Conservation (phyloP, 768 basidiomycete genomes). For the Leccinum variicolor region DNA sequence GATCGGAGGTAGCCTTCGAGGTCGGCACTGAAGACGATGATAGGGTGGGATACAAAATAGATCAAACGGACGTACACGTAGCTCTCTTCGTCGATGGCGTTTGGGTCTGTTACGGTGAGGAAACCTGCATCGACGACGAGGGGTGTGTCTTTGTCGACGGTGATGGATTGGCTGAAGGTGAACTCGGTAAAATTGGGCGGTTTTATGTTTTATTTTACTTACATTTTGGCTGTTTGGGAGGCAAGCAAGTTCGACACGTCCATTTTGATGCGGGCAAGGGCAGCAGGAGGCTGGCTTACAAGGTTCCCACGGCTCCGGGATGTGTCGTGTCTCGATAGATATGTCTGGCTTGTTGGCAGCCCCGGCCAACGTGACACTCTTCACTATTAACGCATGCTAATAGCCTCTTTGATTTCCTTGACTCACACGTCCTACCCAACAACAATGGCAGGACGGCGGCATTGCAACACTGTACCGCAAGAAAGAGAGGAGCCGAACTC, state of each 20-base stretch:
- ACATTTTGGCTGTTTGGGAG: not conserved
- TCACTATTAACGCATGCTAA: no score
- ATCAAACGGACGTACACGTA: constrained; percentile 64
- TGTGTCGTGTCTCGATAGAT: no score
- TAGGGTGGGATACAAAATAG: not conserved
- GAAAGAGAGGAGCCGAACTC: constrained; percentile 20
- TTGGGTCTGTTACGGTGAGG: constrained; percentile 83
- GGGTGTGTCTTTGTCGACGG: not conserved
- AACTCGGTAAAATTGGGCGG: not conserved
- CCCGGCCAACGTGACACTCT: no score
- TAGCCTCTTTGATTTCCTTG: no score
- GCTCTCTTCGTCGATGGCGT: constrained; percentile 78
- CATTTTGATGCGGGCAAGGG: not conserved
- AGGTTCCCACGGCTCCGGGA: no score
- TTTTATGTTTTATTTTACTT: not conserved
- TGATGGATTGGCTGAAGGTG: not conserved
- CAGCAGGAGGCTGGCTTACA: not conserved
- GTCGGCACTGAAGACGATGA: constrained; percentile 49
- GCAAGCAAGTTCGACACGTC: not conserved
- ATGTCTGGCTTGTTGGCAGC: no score
- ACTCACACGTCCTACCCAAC: no score
- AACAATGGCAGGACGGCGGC: no score
- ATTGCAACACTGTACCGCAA: no score
- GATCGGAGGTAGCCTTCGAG: constrained; percentile 78
- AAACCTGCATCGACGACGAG: constrained; percentile 41